phyloP scores from a whole-genome alignment of 2,329 filamentous ascomycete species.

The Teratosphaeria zuluensis region DNA sequence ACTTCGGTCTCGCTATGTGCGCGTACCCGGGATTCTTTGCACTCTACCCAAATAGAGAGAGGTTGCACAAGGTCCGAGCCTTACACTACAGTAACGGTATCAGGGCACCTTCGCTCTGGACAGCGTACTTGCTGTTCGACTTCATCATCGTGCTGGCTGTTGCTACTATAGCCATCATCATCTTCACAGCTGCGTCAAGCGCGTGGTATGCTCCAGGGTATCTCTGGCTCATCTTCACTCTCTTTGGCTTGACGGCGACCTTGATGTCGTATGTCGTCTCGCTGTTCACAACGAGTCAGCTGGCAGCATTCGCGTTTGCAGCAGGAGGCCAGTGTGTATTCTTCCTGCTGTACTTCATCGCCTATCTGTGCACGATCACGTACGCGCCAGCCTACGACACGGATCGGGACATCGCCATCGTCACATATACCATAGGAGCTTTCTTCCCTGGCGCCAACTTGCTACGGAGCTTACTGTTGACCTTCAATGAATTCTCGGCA shows the following conservation, averaged over 20 bases:
- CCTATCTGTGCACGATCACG: conserved; percentile 44
- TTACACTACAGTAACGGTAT: conserved; percentile 91
- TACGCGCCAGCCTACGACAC: conserved; percentile 62
- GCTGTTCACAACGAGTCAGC: conserved; percentile 65
- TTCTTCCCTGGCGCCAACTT: conserved; percentile 71
- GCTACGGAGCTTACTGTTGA: conserved; percentile 62
- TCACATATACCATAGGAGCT: conserved; percentile 64
- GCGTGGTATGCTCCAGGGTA: conserved; percentile 74
- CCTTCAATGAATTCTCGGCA: conserved; percentile 74
- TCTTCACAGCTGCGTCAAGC: conserved; percentile 56
- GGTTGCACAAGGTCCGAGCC: conserved; percentile 66
- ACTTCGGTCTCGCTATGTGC: conserved; percentile 69
- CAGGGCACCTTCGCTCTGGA: conserved; percentile 69
- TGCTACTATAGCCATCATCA: conserved; percentile 55
- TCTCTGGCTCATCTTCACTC: conserved; percentile 67
- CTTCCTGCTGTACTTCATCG: conserved; percentile 41
- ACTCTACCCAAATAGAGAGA: conserved; percentile 79
- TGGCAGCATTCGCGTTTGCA: conserved; percentile 75
- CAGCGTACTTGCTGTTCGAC: conserved; percentile 69
- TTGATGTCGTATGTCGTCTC: conserved; percentile 74
- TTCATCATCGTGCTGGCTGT: conserved; percentile 61
- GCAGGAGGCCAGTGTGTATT: conserved; percentile 60
- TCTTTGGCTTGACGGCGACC: conserved; percentile 71
- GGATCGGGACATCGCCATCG: conserved; percentile 56
- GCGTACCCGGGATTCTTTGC: conserved; percentile 80